Base-by-base conservation (phyloP, 352 stramenopile genomes). In the Phytophthora nicotianae region DNA sequence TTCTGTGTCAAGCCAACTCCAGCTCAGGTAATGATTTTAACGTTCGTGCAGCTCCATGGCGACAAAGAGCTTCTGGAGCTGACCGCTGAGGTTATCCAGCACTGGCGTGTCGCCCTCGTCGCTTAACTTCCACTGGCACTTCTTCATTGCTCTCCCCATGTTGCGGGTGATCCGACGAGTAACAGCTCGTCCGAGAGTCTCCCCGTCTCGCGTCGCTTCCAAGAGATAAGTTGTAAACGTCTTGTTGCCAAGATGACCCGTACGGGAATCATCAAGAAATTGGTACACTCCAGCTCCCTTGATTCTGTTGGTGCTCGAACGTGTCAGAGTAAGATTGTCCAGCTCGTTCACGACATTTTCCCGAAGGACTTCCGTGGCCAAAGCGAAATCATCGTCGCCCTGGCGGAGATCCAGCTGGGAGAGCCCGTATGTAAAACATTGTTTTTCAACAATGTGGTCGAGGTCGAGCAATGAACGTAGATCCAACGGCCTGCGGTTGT, bases 401-500 rank as follows among this genome's bases (percentile, higher is more conserved):
- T 58, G 17, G 3, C 19, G 20, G 16, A 77, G 54, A 1, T 49
- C 37, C 26, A 75, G 27, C 1, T 33, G 11, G 21, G 53, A 45
- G 11, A 81, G 56, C 19, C 42, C 59, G n/a, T 41, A 70, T 11
- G 65, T 53, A 19, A 76, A 76, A 17, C 56, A 70, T 50, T 81
- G 73, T 32, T 77, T 78, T 26, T 81, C 73, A 0, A 64, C 6
- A 20, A 79, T 74, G 37, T 81, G 73, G 26, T 81, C 73, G 1
- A 81, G 56, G 4, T 77, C 40, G 4, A 81, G 23, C 8, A 50
- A 43, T 7, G 52, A 65, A 0, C 5, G 26, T 6, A 74, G 37
- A 21, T 74, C 62, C 16, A 72, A 19, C 19, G 14, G 0, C 9
- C 69, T 45, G 14, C 33, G 17, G 32, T 74, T 66, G 52, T 81